Base-by-base conservation (phyloP, 345 rosid species). In the Eucalyptus camaldulensis region DNA sequence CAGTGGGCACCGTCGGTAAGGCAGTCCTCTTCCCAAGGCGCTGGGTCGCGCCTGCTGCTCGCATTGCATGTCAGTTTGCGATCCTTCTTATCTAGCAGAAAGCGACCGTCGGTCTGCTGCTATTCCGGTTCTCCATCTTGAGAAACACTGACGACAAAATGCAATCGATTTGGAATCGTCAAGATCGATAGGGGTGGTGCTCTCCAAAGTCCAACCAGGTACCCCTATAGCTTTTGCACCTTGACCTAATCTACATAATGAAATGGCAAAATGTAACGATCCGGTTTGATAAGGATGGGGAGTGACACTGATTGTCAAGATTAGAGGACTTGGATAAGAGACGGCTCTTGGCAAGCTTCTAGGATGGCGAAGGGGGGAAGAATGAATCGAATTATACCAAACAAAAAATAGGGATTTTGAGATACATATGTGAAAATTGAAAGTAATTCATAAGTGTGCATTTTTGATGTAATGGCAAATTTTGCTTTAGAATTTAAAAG, bases 281-380 rank as follows among this genome's bases (percentile, higher is more conserved):
- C 58, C 1, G 5, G 0, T 53, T 17, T 1, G 3, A 19, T 19
- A 2, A 53, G 58, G 1, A 53, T 53, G 10, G 5, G 10, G 10
- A 53, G 10, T 19, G 25, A n/a, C n/a, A n/a, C n/a, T n/a, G n/a
- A 53, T 8, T 53, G 10, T 53, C 1, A 0, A 53, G 25, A 53
- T 53, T 53, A 53, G 10, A 53, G 24, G 58, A 53, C 2, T 53
- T 53, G 10, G 24, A 53, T 19, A 53, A 53, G 25, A 10, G 19
- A 53, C 0, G 10, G 58, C 1, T 53, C 24, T 8, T 53, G 0
- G 24, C 25, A 53, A 53, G 5, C 58, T 53, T 53, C 10, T 53
- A 53, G 1, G 58, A 1, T 8, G 25, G 2, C 10, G 0, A 19
- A 53, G 0, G 10, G 2, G 56, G 24, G 3, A 19, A 53, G 24